Base-by-base conservation (phyloP, 2,329 filamentous ascomycete species). In the Onygenales sp. region DNA sequence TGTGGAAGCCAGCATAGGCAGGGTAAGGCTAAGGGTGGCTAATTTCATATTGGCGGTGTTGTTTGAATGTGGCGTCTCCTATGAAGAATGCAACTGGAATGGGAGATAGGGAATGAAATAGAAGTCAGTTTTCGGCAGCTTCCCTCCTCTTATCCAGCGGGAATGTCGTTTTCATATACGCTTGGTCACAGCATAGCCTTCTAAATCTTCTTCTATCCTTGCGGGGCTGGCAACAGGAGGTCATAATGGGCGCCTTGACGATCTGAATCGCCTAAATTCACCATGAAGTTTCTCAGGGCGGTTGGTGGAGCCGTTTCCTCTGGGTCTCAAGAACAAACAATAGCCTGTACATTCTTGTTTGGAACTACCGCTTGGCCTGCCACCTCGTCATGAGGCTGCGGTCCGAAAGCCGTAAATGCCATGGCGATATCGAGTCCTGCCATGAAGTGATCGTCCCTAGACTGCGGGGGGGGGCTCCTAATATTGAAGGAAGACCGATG, bases 131-230 rank as follows among this genome's bases (percentile, higher is more conserved):
- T 14, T 17, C 14, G 7, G 14, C 8, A 44, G 14, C n/a, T 44
- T 27, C n/a, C 21, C 14, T 14, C 14, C 14, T 9, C 21, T 9
- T 27, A 14, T 10, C 13, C 9, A 34, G 34, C 46, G 46, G 46
- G 33, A 36, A 39, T 34, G 46, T 14, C 14, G 32, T 37, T 39
- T 17, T 49, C n/a, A 51, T 51, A 51, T 51, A 51, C 37, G 14
- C 48, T n/a, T 39, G 21, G 6, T 11, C 48, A 36, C 2, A 14
- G 9, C 42, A 17, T 11, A 44, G 42, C 14, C n/a, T 9, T 27
- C n/a, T 44, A 9, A 14, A 9, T 9, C 21, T 17, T 17, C 42
- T 9, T 44, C 42, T 17, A 44, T 44, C 42, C 42, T 44, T 44
- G n/a, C n/a, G 42, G 14, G 21, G 9, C 21, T 9, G 14, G 42